These are phyloP conservation scores for Sphaerostilbella broomeana DNA, from an alignment of 2,329 filamentous ascomycete genomes.

Conservation along the genomic window DNA sequence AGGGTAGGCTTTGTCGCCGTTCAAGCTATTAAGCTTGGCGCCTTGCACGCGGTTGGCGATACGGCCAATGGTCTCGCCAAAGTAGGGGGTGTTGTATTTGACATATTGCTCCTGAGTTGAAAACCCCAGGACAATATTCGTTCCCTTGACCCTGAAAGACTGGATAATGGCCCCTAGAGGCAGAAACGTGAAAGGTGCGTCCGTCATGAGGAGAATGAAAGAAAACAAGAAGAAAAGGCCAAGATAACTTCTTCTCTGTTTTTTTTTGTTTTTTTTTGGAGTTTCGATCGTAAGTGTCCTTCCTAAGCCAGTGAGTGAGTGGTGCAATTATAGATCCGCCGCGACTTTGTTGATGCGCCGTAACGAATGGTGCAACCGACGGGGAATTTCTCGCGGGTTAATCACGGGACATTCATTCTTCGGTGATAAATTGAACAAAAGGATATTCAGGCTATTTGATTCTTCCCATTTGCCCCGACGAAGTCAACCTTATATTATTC, in stretches of 20 bases:
- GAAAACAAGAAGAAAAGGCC: slow-evolving; percentile 1
- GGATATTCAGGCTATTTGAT: too few relatives aligned
- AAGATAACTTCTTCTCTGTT: not conserved
- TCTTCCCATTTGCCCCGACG: too few relatives aligned
- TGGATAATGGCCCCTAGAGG: slow-evolving; percentile 76
- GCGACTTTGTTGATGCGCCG: too few relatives aligned
- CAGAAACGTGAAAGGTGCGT: slow-evolving; percentile 57
- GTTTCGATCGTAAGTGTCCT: too few relatives aligned
- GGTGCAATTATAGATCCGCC: too few relatives aligned
- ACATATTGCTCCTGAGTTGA: slow-evolving; percentile 68
- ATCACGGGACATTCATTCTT: too few relatives aligned
- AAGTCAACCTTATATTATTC: too few relatives aligned
- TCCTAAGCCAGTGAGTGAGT: too few relatives aligned
- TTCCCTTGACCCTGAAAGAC: slow-evolving; percentile 66
- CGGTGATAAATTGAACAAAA: too few relatives aligned
- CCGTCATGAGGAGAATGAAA: slow-evolving; percentile 32
- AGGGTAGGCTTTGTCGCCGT: slow-evolving; percentile 59
- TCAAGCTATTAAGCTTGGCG: slow-evolving; percentile 65
- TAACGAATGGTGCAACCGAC: too few relatives aligned
- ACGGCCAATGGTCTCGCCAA: slow-evolving; percentile 89
- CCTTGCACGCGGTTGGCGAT: slow-evolving; percentile 73
- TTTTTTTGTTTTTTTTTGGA: not conserved
- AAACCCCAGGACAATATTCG: slow-evolving; percentile 88
- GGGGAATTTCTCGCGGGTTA: too few relatives aligned
- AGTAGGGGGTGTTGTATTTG: slow-evolving; percentile 69